Percentiles rank a stretch among this genome's conserved stretches.
phyloP scores from a whole-genome alignment of 1,284 basidiomycete genomes.

The Boletus smithii region DNA sequence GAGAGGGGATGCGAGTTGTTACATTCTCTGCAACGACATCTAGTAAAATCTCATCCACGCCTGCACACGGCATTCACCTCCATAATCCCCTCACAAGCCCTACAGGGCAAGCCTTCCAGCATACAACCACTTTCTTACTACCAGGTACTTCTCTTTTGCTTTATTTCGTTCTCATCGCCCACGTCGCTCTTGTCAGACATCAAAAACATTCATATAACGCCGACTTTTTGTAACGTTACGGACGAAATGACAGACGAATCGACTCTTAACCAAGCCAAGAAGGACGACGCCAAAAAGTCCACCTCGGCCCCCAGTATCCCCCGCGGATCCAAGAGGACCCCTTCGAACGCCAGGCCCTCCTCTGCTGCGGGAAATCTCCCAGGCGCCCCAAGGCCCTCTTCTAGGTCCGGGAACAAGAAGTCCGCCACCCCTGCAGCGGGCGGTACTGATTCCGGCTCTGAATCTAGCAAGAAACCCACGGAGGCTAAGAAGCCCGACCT shows the following conservation, averaged over 20 bases:
- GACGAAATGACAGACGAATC: conserved; percentile 83
- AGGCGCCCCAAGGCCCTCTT: conserved; percentile 54
- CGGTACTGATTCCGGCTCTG: conserved; percentile 62
- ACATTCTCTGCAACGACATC: conserved; percentile 41
- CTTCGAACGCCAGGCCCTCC: conserved; percentile 51
- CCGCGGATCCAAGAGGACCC: conserved; percentile 54
- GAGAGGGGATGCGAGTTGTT: background rate
- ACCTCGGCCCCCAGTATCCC: conserved; percentile 39
- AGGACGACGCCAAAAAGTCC: conserved; percentile 63
- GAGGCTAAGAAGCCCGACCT: conserved; percentile 54
- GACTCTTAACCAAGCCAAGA: conserved; percentile 56
- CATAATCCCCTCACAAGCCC: conserved; percentile 73
- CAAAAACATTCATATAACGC: conserved; percentile 50
- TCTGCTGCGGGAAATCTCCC: conserved; percentile 42
- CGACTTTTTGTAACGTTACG: conserved; percentile 56
- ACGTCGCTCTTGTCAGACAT: conserved; percentile 31
- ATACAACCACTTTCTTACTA: conserved; percentile 43
- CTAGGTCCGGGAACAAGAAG: conserved; percentile 63
- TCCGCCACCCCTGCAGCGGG: conserved; percentile 34
- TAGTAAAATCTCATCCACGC: conserved; percentile 47
- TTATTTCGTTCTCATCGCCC: background rate
- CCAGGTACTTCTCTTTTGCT: conserved; percentile 38
- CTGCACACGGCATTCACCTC: conserved; percentile 57
- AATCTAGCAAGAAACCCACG: conserved; percentile 56
- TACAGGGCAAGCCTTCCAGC: conserved; percentile 76